Evolutionary conservation across 352 stramenopile genomes (phyloP).

Genomic region (Phytophthora sp.): DNA sequence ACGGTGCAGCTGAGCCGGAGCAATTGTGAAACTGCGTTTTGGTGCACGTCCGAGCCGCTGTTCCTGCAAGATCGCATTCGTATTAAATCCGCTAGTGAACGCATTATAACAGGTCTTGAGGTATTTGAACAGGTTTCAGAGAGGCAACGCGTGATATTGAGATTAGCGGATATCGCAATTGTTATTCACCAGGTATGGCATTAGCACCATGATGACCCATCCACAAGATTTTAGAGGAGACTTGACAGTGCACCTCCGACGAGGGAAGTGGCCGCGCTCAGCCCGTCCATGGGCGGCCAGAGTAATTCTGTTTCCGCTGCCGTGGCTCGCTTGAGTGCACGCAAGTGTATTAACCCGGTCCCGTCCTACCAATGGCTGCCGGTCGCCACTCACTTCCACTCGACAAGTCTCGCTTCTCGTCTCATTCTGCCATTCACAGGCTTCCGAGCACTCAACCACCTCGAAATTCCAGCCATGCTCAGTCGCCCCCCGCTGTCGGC

Average conservation of each 20-base stretch:
- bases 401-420: background rate
- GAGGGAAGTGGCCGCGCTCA: constrained; percentile 29
- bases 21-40: constrained; percentile 35
- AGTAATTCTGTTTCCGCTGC: constrained; percentile 22
- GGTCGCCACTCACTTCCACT: constrained; percentile 5
- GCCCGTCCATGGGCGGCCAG: background rate
- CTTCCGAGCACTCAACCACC: constrained; percentile 19
- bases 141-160: background rate
- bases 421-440: constrained; percentile 35
- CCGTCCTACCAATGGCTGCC: constrained; percentile 5
- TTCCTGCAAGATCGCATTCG: background rate
- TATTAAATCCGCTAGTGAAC: background rate
- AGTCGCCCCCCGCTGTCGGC: constrained; percentile 17
- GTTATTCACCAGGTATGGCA: constrained; percentile 1
- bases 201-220: constrained; percentile 10
- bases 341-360: constrained; percentile 7
- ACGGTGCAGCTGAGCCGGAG: constrained; percentile 28
- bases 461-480: constrained; percentile 22
- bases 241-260: background rate
- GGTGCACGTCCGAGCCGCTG: constrained; percentile 9
- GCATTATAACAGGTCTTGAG: constrained; percentile 1
- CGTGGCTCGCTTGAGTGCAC: background rate
- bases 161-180: background rate
- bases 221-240: background rate
- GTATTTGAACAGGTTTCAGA: background rate